phyloP scores from a whole-genome alignment of 805 yeast species.

The Maudiozyma bulderi region DNA sequence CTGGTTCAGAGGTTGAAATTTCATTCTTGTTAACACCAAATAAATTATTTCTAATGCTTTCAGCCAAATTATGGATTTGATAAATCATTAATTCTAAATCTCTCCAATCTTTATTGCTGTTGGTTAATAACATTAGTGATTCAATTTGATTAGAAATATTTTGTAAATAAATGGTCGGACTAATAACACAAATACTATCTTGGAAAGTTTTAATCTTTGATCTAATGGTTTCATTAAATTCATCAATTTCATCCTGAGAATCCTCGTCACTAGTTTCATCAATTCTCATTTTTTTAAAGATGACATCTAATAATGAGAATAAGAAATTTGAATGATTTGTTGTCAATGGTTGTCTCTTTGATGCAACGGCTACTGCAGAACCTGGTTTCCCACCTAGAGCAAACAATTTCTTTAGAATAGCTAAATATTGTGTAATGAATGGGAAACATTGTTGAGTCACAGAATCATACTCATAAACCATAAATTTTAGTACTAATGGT shows the following conservation, averaged over 20 bases:
- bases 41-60: slow-evolving; percentile 67
- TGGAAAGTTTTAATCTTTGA: slow-evolving; percentile 66
- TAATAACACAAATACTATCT: slow-evolving; percentile 62
- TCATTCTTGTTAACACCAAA: slow-evolving; percentile 60
- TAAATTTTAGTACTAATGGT: slow-evolving; percentile 62
- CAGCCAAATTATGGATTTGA: slow-evolving; percentile 72
- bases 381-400: slow-evolving; percentile 33
- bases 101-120: slow-evolving; percentile 52
- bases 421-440: slow-evolving; percentile 63
- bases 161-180: slow-evolving; percentile 52
- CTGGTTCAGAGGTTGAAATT: slow-evolving; percentile 57
- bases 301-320: slow-evolving; percentile 52
- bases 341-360: slow-evolving; percentile 28
- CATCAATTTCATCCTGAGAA: slow-evolving; percentile 65
- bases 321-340: slow-evolving; percentile 42
- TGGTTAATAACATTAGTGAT: slow-evolving; percentile 27
- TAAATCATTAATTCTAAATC: slow-evolving; percentile 77
- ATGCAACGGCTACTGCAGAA: slow-evolving; percentile 30
- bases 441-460: slow-evolving; percentile 76
- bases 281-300: slow-evolving; percentile 69
- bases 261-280: slow-evolving; percentile 70
- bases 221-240: slow-evolving; percentile 67
- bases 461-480: slow-evolving; percentile 82
- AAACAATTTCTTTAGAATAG: slow-evolving; percentile 52
- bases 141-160: slow-evolving; percentile 47